Percentiles rank a stretch among this genome's conserved stretches.
phyloP scores from a whole-genome alignment of 179 eudicot species.

The Camellia oleifera region DNA sequence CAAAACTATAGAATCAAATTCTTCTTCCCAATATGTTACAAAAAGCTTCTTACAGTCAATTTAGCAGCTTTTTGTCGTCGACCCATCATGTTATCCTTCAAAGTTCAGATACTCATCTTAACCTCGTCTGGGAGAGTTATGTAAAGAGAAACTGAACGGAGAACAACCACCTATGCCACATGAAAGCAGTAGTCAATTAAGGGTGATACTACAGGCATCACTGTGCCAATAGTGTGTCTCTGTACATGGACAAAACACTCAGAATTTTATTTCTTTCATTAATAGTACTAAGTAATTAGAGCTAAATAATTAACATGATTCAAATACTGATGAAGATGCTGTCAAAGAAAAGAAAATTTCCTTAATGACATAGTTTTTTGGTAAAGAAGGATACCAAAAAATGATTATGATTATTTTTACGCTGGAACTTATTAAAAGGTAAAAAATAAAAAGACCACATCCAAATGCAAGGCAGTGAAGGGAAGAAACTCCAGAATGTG shows the following conservation, averaged over 20 bases:
- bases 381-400: neutral
- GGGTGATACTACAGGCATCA: neutral
- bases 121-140: neutral
- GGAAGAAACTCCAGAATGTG: neutral
- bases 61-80: conserved; percentile 4
- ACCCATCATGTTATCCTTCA: conserved; percentile 6
- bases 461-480: too few relatives aligned
- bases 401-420: neutral
- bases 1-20: neutral
- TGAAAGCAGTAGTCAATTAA: neutral
- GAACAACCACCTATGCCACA: neutral
- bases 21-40: neutral
- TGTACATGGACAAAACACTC: too few relatives aligned
- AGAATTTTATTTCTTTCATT: neutral
- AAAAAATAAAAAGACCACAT: neutral
- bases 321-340: neutral
- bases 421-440: neutral
- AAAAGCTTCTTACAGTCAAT: conserved; percentile 3
- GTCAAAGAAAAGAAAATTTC: neutral
- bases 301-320: neutral
- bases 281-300: neutral
- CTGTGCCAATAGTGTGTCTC: too few relatives aligned
- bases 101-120: neutral
- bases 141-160: neutral
- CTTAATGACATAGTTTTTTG: neutral